phyloP scores from a whole-genome alignment of 257 asterid species.

The Lithospermum erythrorhizon region DNA sequence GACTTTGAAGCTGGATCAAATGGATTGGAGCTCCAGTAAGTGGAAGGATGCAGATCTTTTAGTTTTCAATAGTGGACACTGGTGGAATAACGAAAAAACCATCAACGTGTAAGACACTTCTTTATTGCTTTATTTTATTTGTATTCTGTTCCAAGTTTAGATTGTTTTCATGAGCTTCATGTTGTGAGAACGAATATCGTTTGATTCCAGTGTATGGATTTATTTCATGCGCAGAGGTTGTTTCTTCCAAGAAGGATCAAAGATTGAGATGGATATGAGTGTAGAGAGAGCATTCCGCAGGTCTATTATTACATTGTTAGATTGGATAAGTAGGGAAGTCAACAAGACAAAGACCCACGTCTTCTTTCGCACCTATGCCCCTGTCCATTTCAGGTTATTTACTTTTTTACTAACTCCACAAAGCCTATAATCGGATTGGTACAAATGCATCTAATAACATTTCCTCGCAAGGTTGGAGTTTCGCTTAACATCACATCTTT shows the following conservation, averaged over 20 bases:
- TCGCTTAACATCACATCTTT: too few species aligned
- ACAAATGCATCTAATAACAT: not conserved
- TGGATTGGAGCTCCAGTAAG: not conserved
- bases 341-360: slow-evolving; percentile 51
- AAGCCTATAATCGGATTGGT: not conserved
- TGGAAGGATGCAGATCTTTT: not conserved
- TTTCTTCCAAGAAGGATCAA: slow-evolving; percentile 68
- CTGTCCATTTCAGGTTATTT: slow-evolving; percentile 80
- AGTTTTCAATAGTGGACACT: not conserved
- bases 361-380: slow-evolving; percentile 74
- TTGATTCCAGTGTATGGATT: not conserved
- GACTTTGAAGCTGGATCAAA: not conserved
- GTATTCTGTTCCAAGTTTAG: not conserved
- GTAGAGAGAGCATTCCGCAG: slow-evolving; percentile 46
- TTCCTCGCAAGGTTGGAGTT: too few species aligned
- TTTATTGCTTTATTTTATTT: not conserved
- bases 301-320: slow-evolving; percentile 52
- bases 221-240: slow-evolving; percentile 52
- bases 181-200: too few species aligned
- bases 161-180: not conserved
- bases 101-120: not conserved
- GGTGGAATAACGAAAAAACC: not conserved
- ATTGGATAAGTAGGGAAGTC: slow-evolving; percentile 59
- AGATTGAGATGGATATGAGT: slow-evolving; percentile 57
- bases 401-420: not conserved